Evolutionary conservation across 805 yeast genomes (phyloP).

Genomic region (Yamadazyma kitorensis): DNA sequence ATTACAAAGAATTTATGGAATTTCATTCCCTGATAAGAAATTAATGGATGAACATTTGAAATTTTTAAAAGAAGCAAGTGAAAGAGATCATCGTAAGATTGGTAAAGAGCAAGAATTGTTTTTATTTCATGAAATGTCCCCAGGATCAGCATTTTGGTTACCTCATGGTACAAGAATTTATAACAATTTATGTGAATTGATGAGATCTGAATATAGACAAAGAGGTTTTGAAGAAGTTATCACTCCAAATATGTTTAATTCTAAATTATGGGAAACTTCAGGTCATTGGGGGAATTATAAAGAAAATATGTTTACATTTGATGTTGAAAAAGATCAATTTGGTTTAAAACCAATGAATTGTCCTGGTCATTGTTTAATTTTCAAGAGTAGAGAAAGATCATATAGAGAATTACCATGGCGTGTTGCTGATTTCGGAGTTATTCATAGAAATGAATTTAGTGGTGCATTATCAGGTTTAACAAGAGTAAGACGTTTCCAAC

Average conservation of each 20-base stretch:
- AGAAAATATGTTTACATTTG: slow-evolving; percentile 96
- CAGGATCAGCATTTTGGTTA: slow-evolving; percentile 98
- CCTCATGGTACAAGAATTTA: slow-evolving; percentile 99
- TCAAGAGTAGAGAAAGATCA: slow-evolving; percentile 89
- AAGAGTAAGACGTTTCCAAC: slow-evolving; percentile 98
- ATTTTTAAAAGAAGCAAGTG: slow-evolving; percentile 92
- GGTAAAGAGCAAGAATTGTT: slow-evolving; percentile 97
- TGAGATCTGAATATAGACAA: slow-evolving; percentile 81
- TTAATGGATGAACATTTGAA: slow-evolving; percentile 91
- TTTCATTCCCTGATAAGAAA: slow-evolving; percentile 97
- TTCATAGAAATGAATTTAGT: slow-evolving; percentile 93
- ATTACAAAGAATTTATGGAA: slow-evolving; percentile 95
- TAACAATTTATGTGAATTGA: slow-evolving; percentile 75
- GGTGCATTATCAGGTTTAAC: slow-evolving; percentile 92
- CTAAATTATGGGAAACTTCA: slow-evolving; percentile 97
- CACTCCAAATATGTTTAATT: slow-evolving; percentile 97
- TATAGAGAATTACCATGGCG: slow-evolving; percentile 98
- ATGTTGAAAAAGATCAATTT: slow-evolving; percentile 91
- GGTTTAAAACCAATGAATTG: slow-evolving; percentile 96
- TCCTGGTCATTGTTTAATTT: slow-evolving; percentile 91
- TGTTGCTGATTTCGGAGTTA: slow-evolving; percentile 96
- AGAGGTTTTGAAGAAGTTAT: slow-evolving; percentile 98
- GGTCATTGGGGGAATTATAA: slow-evolving; percentile 99
- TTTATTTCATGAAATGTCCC: slow-evolving; percentile 93
- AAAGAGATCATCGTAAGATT: slow-evolving; percentile 93